Conservation (phyloP, 371 early-diverging fungal species). For the Syncephalastrum contaminatum region DNA sequence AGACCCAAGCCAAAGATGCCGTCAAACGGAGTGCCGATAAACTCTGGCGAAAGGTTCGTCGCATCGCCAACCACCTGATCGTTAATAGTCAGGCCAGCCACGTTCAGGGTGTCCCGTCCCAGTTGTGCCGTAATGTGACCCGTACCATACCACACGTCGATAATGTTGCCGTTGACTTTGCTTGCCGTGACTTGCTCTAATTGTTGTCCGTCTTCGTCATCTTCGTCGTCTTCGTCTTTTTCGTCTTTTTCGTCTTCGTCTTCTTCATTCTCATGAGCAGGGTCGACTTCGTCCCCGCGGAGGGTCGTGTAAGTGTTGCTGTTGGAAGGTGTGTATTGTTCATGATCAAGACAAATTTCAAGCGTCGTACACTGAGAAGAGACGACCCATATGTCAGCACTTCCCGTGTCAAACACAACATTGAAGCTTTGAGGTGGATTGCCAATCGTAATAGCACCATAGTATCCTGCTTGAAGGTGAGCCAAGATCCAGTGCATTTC, state of each 20-base stretch:
- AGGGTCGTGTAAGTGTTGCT: conserved; percentile 13
- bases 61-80: conserved; percentile 56
- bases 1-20: conserved; percentile 74
- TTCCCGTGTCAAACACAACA: conserved; percentile 79
- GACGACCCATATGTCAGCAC: conserved; percentile 86
- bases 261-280: not conserved
- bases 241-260: conserved; percentile 5
- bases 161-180: not conserved
- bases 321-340: conserved; percentile 13
- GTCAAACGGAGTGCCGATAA: conserved; percentile 59
- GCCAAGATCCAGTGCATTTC: not conserved
- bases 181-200: conserved; percentile 2
- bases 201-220: conserved; percentile 9
- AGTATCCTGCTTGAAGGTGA: conserved; percentile 41
- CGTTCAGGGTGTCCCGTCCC: conserved; percentile 47
- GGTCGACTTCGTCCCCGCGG: no score
- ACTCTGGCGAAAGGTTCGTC: conserved; percentile 51
- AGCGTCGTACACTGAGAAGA: conserved; percentile 82
- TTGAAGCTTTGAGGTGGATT: conserved; percentile 67
- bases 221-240: not conserved
- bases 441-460: conserved; percentile 62
- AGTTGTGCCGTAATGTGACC: conserved; percentile 54
- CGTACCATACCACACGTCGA: conserved; percentile 67
- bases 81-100: conserved; percentile 50
- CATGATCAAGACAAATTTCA: conserved; percentile 41